Evolutionary conservation across 441 rosid genomes (phyloP).

Genomic region (Pelargonium fulgidum): DNA sequence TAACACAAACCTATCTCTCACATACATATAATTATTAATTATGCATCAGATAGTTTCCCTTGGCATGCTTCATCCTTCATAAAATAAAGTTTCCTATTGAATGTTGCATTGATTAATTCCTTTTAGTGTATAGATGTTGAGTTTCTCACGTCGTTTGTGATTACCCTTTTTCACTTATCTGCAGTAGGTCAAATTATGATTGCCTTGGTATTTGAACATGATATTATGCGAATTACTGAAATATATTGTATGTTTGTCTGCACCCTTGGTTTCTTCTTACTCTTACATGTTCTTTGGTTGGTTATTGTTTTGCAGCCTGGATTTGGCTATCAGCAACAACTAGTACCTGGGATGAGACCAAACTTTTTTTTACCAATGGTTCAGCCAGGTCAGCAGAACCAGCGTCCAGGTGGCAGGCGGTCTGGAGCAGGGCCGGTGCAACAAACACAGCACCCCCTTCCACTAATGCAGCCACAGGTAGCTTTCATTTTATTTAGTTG

Average conservation of each 20-base stretch:
- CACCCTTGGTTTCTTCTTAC: no score
- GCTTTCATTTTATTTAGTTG: not conserved
- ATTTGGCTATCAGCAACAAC: constrained; percentile 63
- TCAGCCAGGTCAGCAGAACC: constrained; percentile 61
- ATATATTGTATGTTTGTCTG: no score
- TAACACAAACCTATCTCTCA: constrained; percentile 17
- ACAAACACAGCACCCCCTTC: constrained; percentile 51
- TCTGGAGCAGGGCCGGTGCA: constrained; percentile 45
- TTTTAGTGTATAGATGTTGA: no score
- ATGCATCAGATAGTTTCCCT: no score
- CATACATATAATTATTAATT: not conserved
- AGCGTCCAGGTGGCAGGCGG: constrained; percentile 57
- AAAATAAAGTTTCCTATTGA: no score
- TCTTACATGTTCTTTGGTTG: no score
- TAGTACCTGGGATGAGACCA: constrained; percentile 69
- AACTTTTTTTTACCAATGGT: constrained; percentile 54
- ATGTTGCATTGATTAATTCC: no score
- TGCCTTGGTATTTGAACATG: no score
- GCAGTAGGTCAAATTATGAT: no score
- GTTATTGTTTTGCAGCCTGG: constrained; percentile 39
- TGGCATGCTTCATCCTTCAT: not conserved
- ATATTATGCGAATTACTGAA: no score
- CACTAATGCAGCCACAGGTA: constrained; percentile 58
- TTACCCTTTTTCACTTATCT: no score
- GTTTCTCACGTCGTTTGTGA: no score